These are phyloP conservation scores for Themeda triandra DNA, from an alignment of 176 grass and related monocot species.

Conservation along the genomic window DNA sequence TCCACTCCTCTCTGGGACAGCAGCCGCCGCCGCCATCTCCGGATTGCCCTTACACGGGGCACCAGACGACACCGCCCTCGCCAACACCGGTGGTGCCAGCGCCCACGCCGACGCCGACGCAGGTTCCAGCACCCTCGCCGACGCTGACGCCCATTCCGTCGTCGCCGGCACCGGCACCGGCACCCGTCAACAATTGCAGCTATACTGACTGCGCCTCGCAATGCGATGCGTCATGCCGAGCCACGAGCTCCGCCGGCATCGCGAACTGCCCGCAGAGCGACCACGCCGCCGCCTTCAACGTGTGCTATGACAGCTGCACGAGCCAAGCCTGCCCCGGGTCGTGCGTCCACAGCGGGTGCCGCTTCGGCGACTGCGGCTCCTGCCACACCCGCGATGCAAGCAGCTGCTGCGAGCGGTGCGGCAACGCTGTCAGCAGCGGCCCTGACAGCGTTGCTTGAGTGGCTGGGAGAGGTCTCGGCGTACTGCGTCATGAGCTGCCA, in stretches of 20 bases:
- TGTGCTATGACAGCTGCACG: neutral
- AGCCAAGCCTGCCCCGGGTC: neutral
- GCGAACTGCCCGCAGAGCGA: neutral
- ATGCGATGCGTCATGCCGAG: neutral
- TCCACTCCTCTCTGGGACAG: too few relatives aligned
- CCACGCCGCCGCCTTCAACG: neutral
- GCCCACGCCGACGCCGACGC: too few relatives aligned
- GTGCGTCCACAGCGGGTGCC: neutral
- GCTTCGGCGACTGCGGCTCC: neutral
- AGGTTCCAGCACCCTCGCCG: accelerated
- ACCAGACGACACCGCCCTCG: too few relatives aligned
- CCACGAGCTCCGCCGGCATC: neutral
- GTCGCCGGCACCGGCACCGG: neutral
- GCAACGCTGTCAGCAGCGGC: too few relatives aligned
- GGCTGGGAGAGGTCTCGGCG: neutral
- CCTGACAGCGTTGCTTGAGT: accelerated
- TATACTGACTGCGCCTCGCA: neutral
- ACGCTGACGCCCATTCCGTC: accelerated
- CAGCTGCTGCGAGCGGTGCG: neutral
- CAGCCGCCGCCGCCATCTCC: too few relatives aligned
- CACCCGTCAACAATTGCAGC: neutral
- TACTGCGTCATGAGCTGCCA: neutral
- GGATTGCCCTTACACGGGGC: too few relatives aligned
- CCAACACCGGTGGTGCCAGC: too few relatives aligned
- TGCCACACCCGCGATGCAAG: neutral